Evolutionary conservation across 2,329 filamentous ascomycete species (phyloP), one percentile per base, ranked within the genome.

Genomic region (Hypoxylon sp.): DNA sequence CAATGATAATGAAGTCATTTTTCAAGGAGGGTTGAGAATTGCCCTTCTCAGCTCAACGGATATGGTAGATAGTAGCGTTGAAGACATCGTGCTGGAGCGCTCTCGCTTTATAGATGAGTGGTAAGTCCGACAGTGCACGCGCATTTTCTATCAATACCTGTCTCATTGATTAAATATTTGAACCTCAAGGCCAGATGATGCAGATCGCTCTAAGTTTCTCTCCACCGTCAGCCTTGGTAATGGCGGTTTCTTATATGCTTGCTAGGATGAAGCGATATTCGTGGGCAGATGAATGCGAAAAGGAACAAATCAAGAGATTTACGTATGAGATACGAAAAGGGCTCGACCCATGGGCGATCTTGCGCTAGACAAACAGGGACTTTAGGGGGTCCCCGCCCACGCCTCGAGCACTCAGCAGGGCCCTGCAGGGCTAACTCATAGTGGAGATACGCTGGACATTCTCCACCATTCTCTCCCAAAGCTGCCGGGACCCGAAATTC

Each of bases 301-400:
- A 43, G n/a, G 49, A 34, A 13, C 10, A 14, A 34, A 34, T 19
- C 7, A 52, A 13, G 28, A 52, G 14, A 36, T 34, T 34, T 52
- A 23, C 49, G 49, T 52, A 36, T 52, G 23, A 34, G 14, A 52
- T 52, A 52, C 49, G 49, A 34, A 52, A 52, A 52, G 19, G n/a
- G 30, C 19, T 28, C 13, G 13, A 30, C 28, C 2, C n/a, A 23
- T n/a, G 25, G 25, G 9, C 23, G 23, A n/a, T 28, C 2, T 25
- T 4, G 46, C 11, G 46, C 21, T 50, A 30, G 10, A 3, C 13
- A 5, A 7, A n/a, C n/a, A 7, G 5, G 19, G 11, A 11, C 5
- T 36, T 36, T 36, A 36, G 32, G 32, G 32, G 32, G 11, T 36
- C 11, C 32, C 32, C 32, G 14, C 32, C 32, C 32, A 14, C 11